phyloP scores from a whole-genome alignment of 495 filamentous ascomycete species.

The Neurospora tetrasperma region DNA sequence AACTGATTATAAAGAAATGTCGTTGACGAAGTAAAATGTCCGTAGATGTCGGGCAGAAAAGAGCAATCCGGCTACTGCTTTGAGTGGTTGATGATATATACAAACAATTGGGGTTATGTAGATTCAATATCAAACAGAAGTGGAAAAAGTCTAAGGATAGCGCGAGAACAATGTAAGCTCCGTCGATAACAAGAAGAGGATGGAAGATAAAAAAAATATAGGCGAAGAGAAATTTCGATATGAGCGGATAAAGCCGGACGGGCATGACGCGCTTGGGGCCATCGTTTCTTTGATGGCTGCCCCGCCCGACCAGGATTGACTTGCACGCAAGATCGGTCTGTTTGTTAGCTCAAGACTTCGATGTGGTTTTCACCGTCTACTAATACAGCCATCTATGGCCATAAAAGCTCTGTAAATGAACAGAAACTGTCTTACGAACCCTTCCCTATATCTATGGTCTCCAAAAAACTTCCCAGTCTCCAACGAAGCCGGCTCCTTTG shows the following conservation, averaged over 20 bases:
- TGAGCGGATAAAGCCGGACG: constrained; percentile 1
- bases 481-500: accelerated
- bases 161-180: not conserved
- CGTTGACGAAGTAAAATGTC: not conserved
- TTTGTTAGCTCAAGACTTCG: not conserved
- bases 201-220: not conserved
- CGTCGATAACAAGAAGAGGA: not conserved
- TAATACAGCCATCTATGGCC: not conserved
- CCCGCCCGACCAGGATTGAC: not conserved
- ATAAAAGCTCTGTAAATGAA: not conserved
- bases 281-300: not conserved
- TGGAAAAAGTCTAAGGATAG: not conserved
- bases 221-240: not conserved
- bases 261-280: not conserved
- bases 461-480: not conserved
- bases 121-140: not conserved
- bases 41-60: not conserved
- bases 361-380: not conserved
- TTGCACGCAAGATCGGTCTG: not conserved
- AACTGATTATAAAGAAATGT: not conserved
- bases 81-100: not conserved
- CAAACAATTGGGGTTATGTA: not conserved
- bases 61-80: not conserved
- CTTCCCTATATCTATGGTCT: not conserved
- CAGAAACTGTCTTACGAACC: not conserved